These are phyloP conservation scores for Triticum monococcum DNA, from an alignment of 176 grass and related monocot genomes.

Conservation along the genomic window DNA sequence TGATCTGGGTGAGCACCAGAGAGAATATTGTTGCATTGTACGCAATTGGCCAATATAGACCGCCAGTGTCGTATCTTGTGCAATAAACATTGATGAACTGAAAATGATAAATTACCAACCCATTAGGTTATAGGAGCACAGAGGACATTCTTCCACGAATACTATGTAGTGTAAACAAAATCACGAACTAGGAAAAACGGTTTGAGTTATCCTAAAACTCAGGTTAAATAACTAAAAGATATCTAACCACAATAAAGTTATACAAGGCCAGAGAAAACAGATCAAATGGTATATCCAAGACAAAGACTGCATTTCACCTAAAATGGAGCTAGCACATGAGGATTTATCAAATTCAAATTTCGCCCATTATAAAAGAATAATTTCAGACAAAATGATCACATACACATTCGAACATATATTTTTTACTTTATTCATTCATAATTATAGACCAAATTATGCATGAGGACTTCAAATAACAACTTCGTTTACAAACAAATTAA, in stretches of 20 bases:
- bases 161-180: background rate
- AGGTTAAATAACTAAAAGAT: background rate
- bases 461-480: background rate
- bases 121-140: constrained; percentile 10
- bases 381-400: background rate
- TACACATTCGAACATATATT: background rate
- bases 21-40: constrained; percentile 94
- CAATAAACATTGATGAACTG: constrained; percentile 89
- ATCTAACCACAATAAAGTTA: background rate
- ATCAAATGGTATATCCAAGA: background rate
- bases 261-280: background rate
- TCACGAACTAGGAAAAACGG: background rate
- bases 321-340: background rate
- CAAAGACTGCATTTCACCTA: background rate
- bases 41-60: constrained; percentile 80
- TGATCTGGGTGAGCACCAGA: constrained; percentile 81
- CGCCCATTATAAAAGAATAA: background rate
- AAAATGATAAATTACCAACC: constrained; percentile 13
- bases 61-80: constrained; percentile 77
- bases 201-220: background rate
- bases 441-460: background rate
- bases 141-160: background rate
- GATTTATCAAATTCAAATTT: background rate
- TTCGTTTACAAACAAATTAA: background rate
- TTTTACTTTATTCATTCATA: constrained; percentile 15